These are phyloP conservation scores for Taxawa tesnikishii DNA, from an alignment of 2,329 filamentous ascomycete species.

Conservation along the genomic window DNA sequence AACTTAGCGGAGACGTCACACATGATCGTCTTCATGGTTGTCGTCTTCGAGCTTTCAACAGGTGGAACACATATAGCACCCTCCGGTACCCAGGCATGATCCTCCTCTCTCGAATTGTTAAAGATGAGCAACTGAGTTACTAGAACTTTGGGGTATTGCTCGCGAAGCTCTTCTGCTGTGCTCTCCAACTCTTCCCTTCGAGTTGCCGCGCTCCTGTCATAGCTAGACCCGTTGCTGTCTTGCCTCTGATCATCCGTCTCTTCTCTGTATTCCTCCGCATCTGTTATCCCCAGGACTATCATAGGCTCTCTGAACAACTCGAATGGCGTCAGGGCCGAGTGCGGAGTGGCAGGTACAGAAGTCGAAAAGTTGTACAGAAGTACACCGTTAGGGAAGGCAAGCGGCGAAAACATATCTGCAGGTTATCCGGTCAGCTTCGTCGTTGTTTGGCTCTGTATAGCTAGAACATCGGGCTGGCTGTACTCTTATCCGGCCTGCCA, in stretches of 20 bases:
- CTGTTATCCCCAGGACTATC: conserved; percentile 71
- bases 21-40: conserved; percentile 45
- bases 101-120: conserved; percentile 50
- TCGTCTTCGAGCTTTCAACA: conserved; percentile 54
- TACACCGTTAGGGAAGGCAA: conserved; percentile 73
- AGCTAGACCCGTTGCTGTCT: neutral
- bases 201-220: neutral
- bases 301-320: conserved; percentile 81
- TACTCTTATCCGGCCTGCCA: conserved; percentile 75
- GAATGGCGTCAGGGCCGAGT: conserved; percentile 73
- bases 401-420: conserved; percentile 82
- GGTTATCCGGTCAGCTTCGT: neutral
- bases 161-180: conserved; percentile 23
- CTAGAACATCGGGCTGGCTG: too few species aligned
- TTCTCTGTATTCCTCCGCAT: conserved; percentile 61
- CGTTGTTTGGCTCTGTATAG: too few species aligned
- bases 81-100: conserved; percentile 44
- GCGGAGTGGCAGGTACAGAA: conserved; percentile 65
- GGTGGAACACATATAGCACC: conserved; percentile 62
- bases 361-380: conserved; percentile 83
- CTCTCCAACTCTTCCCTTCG: conserved; percentile 14
- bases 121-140: conserved; percentile 72
- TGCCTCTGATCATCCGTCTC: conserved; percentile 36
- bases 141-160: conserved; percentile 62
- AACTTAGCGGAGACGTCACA: conserved; percentile 32